Evolutionary conservation across 1,139 yeast species (phyloP), one percentile per base, ranked within the genome.

Genomic region (Blastobotrys ciferrii): DNA sequence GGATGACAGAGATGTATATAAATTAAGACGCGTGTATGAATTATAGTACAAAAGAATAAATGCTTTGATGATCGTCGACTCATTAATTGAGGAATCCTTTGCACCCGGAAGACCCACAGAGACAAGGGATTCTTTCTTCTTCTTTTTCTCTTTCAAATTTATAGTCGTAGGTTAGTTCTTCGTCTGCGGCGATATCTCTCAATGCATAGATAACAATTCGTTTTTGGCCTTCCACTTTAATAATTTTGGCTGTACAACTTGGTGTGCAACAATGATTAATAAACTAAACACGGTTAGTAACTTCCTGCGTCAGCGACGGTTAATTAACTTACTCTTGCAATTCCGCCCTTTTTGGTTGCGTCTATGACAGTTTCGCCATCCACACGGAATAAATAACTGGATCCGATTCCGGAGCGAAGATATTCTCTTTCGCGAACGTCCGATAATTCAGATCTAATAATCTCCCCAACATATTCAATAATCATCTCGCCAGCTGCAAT

Each of bases 241-340:
- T 91, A 64, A 92, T 89, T 65, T 91, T 92, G 1, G 98, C 98
- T 0, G 96, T 89, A 69, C 98, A 92, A 58, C 96, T 89, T 2
- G 99, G 99, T 52, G 85, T 87, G 70, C 98, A 92, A 65, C 97
- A 88, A 67, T 94, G 99, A 63, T 94, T 92, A 65, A 92, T 92
- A 62, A 94, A 92, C 49, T 67, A 14, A 14, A 54, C n/a, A n/a
- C 18, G 12, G 42, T 13, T 39, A 39, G 28, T n/a, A n/a, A n/a
- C n/a, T n/a, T n/a, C n/a, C n/a, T n/a, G n/a, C n/a, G n/a, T n/a
- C n/a, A n/a, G n/a, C n/a, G n/a, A n/a, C n/a, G n/a, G n/a, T n/a
- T n/a, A n/a, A n/a, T n/a, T n/a, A n/a, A n/a, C 40, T 36, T 36
- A 36, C 40, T 19, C 40, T 39, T 0, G 98, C 98, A 59, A 91